Base-by-base conservation (phyloP, 116 monocot genomes). In the Dioscorea cayenensis region DNA sequence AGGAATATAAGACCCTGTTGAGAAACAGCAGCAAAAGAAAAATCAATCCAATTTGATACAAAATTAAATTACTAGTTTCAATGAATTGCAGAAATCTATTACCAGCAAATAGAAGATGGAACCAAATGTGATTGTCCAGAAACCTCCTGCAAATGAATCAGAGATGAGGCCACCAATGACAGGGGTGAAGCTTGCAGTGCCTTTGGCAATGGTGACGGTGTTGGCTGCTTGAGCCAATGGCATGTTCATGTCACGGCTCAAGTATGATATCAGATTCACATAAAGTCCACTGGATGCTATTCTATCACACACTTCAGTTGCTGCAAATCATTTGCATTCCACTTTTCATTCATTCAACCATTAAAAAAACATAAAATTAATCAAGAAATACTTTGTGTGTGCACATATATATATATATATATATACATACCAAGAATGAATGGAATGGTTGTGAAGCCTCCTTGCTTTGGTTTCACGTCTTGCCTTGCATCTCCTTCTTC, bases 121-220 rank as follows among this genome's bases (percentile, higher is more conserved):
- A 70, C 66, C 79, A 27, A 43, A 50, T 51, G 86, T 77, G 70
- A 86, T 81, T 73, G 82, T 76, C 82, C 82, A 83, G 64, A 86
- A 86, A 25, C 84, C 77, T 71, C 90, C 86, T 68, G 77, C 28
- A 62, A 50, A 86, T 50, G 90, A 64, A 65, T 90, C 90, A 72
- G 90, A 81, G 66, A 90, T 37, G 67, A 90, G 81, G 49, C 86
- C 90, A 6, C 90, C 90, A 50, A 86, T 50, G 27, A 90, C 77
- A 5, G 90, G 84, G 16, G 82, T 82, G 66, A 86, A 43, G 84
- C 82, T 82, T 17, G 79, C 74, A 21, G 81, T 84, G 66, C 90
- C 90, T 36, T 67, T 55, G 71, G 84, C 82, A 81, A 81, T 90
- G 16, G 86, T 90, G 73, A 82, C 75, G 21, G 86, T 86, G 72